Evolutionary conservation across 1,284 basidiomycete species (phyloP), one percentile per base, ranked within the genome.

Genomic region (Blastosporella zonata): DNA sequence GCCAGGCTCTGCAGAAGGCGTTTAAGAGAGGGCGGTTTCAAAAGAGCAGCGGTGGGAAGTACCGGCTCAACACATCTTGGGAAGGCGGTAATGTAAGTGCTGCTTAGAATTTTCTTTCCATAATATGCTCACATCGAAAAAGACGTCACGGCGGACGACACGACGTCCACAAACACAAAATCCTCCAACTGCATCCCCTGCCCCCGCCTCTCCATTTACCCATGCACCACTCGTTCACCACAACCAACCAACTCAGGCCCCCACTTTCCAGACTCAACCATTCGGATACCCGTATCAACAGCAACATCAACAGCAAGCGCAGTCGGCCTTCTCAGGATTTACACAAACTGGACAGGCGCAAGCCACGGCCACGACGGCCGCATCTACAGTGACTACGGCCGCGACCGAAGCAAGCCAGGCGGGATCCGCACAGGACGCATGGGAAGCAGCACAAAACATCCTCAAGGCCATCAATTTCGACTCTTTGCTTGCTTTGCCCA

Each of bases 1-100:
- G 87, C 60, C 88, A 91, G 63, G 88, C 89, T 4, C 67, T 91
- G 50, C 87, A 90, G 64, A 90, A 90, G 57, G 88, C 88, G 2
- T 89, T 72, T 65, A 87, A 82, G 62, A 73, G 87, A 41, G 88
- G 88, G 7, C 70, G 88, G 17, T 72, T 91, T 44, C 81, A 87
- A 62, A 91, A 91, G 63, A 77, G 75, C 43, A 72, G 67, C 8
- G 75, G 74, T 41, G 85, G 87, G 3, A 85, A 82, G 62, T 91
- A 91, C 65, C 70, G 80, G 35, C 61, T 90, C 22, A 90, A 85
- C 61, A 67, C 80, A 3, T 71, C 66, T 46, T 91, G 87, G 87
- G 84, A 87, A 60, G 88, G 87, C n/a, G 85, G 84, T 27, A 82
- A 75, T 59, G 87, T 90, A 61, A 63, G 84, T 48, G n/a, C 22